Evolutionary conservation across 2,329 filamentous ascomycete genomes (phyloP).

Genomic region (Colletotrichum orchidophilum): DNA sequence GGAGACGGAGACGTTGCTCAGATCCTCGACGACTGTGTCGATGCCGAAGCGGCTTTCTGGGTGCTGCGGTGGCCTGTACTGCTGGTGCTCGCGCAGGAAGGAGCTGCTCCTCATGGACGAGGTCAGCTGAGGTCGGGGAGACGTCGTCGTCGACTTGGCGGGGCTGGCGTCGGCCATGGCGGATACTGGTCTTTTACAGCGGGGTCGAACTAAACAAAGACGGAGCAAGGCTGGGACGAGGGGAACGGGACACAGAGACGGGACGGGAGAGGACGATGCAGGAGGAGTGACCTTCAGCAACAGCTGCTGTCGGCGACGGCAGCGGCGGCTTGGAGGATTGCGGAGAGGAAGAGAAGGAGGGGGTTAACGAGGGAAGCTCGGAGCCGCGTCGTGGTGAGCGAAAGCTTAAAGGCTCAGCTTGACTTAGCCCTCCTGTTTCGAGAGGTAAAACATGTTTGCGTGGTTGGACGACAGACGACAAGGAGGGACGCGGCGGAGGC

Average conservation of each 20-base stretch:
- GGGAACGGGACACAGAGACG: neutral
- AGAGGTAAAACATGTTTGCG: conserved; percentile 22
- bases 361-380: conserved; percentile 4
- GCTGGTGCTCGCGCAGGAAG: conserved; percentile 70
- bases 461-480: conserved; percentile 12
- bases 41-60: conserved; percentile 69
- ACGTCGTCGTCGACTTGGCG: conserved; percentile 42
- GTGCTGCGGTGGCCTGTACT: conserved; percentile 66
- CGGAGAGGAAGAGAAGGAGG: neutral
- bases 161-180: conserved; percentile 45
- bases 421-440: conserved; percentile 25
- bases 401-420: conserved; percentile 17
- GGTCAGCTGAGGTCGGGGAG: conserved; percentile 58
- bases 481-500: neutral
- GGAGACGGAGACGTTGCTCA: conserved; percentile 49
- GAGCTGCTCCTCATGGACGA: conserved; percentile 67
- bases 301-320: conserved; percentile 6
- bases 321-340: neutral
- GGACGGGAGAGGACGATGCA: neutral
- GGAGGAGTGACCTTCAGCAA: conserved; percentile 1
- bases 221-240: neutral
- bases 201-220: neutral
- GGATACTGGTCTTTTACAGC: conserved; percentile 2
- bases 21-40: conserved; percentile 71
- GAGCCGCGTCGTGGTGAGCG: conserved; percentile 17